Evolutionary conservation across 305 asterid genomes (phyloP), one percentile per base, ranked within the genome.

Genomic region (Solanum aculeatissimum): DNA sequence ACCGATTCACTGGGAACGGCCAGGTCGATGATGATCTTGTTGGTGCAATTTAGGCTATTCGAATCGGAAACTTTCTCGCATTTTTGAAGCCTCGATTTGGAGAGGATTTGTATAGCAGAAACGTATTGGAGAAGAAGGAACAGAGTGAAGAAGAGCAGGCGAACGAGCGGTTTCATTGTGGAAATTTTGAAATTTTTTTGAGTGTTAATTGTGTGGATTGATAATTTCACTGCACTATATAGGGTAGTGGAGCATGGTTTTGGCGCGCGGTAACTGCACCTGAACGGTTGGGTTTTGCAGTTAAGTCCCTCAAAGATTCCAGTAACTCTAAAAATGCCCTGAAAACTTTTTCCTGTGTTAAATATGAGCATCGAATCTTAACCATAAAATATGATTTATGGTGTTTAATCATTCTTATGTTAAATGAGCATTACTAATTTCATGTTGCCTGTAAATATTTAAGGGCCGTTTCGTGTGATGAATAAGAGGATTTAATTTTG

Each of bases 1-100:
- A 93, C 98, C 47, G 98, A 90, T 90, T 92, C 98, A 35, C 95
- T 92, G 16, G 99, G 99, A 83, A 96, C 95, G 23, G 98, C 96
- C 88, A 96, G 85, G 87, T 95, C 87, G 80, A 96, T 89, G 55
- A 96, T 75, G 57, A 85, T 92, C 83, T 97, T 95, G 68, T 93
- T 77, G 69, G 94, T 90, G 90, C 99, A 96, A 87, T 95, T 92
- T 85, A 96, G 98, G 38, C 87, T 70, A 3, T 32, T 75, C 23
- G 91, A 93, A 79, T 88, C 90, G 0, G 97, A 92, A 58, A 86
- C 87, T 78, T 90, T 93, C 85, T 91, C 96, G 84, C 99, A 94
- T 86, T 94, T 96, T 87, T 93, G 90, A 81, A 96, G 92, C 83
- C 91, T 94, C 3, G 97, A 93, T 92, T 96, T 96, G 55, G 98